phyloP scores from a whole-genome alignment of 2,329 filamentous ascomycete species.

The Ascocoryne sarcoides region DNA sequence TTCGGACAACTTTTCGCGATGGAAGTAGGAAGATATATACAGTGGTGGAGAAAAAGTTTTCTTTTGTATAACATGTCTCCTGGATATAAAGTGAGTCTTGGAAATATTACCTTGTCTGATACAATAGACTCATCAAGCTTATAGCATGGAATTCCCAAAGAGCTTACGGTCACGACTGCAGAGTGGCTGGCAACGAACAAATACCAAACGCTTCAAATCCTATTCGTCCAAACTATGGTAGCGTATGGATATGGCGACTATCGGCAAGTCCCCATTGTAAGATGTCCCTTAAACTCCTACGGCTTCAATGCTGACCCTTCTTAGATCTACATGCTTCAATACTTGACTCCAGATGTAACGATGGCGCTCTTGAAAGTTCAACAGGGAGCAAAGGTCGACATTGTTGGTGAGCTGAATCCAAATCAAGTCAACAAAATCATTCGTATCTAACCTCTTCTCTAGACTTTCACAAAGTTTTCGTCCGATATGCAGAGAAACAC shows the following conservation, averaged over 20 bases:
- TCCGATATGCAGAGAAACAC: conserved; percentile 1
- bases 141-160: conserved; percentile 5
- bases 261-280: conserved; percentile 5
- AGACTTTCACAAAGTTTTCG: conserved; percentile 7
- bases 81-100: conserved; percentile 3
- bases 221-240: conserved; percentile 7
- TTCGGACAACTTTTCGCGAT: conserved; percentile 2
- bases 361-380: not conserved
- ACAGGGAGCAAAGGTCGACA: not conserved
- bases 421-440: not conserved
- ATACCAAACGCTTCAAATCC: conserved; percentile 3
- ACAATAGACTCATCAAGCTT: not conserved
- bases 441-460: not conserved
- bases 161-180: conserved; percentile 3
- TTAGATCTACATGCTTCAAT: conserved; percentile 7
- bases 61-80: not conserved
- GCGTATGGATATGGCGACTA: conserved; percentile 5
- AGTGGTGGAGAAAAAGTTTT: conserved; percentile 5
- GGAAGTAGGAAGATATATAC: conserved; percentile 3
- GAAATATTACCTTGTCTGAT: not conserved
- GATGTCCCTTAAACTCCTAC: not conserved
- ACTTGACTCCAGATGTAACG: conserved; percentile 6
- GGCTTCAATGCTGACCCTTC: not conserved
- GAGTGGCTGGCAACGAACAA: conserved; percentile 5
- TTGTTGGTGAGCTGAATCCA: not conserved